Evolutionary conservation across 2,329 filamentous ascomycete genomes (phyloP).

Genomic region (Epichloe baconii): DNA sequence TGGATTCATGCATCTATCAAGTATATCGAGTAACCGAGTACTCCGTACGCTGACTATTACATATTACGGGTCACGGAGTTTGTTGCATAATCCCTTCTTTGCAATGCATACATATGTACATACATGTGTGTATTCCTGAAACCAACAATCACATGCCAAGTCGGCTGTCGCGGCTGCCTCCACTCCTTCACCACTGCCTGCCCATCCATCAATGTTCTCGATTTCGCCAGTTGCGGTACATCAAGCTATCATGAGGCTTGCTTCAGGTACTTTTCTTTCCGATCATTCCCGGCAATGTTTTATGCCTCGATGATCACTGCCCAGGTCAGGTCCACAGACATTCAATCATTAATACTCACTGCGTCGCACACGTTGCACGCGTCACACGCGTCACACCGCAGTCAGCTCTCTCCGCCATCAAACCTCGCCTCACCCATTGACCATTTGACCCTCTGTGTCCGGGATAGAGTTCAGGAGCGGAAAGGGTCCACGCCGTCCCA

Average conservation of each 20-base stretch:
- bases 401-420: background rate
- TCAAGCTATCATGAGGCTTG: background rate
- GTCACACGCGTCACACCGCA: background rate
- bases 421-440: background rate
- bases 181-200: no score
- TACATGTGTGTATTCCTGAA: background rate
- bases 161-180: background rate
- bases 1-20: background rate
- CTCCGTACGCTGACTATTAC: background rate
- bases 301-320: background rate
- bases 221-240: no score
- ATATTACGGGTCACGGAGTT: background rate
- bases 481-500: background rate
- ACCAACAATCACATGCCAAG: slow-evolving; percentile 4
- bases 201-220: no score
- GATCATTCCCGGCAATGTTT: slow-evolving; percentile 1
- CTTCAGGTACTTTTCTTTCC: background rate
- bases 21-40: background rate
- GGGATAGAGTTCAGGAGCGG: background rate
- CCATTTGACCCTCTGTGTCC: background rate
- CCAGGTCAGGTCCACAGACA: background rate
- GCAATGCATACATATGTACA: no score
- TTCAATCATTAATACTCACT: no score
- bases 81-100: background rate
- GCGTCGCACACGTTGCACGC: background rate